Evolutionary conservation across 495 filamentous ascomycete genomes (phyloP), one percentile per base, ranked within the genome.

Genomic region (Aspergillus bridgeri): DNA sequence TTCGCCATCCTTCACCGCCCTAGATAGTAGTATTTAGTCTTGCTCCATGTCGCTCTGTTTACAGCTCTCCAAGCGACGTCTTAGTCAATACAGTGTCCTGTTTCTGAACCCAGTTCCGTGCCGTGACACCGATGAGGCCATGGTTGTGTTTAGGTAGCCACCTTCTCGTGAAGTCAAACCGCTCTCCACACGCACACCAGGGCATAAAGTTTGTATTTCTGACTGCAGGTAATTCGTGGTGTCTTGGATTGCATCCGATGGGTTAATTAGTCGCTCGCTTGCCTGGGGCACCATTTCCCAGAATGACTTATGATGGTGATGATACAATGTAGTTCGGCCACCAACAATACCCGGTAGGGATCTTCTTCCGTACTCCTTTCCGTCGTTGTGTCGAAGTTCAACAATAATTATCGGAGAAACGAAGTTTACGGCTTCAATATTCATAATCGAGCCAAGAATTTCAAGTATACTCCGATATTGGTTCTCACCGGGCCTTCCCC

Each of bases 161-260:
- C 51, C 27, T 11, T 17, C 27, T 42, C 4, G 5, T 42, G 7
- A 42, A 18, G 20, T 42, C 5, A 43, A 18, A 9, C 51, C 51
- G 42, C 51, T 42, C 20, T 53, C 51, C 8, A 53, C 51, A 24
- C 51, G 51, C 5, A 53, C 51, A 21, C 51, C 51, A 7, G 51
- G 51, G 20, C 51, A 42, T 18, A 53, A 17, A 22, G 51, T 53
- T 15, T 42, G 13, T 27, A 20, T n/a, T 19, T 27, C 29, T 53
- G 29, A 11, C 5, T 27, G 25, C 25, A 53, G 15, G 20, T 53
- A 53, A 25, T 53, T 42, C 17, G 51, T 53, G 5, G 13, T 18
- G 17, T 42, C 51, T 42, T 42, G 51, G 25, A 27, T 27, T 27
- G 25, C 25, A 27, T 27, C 25, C 7, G 7, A 27, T 7, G 25